Evolutionary conservation across 1,284 basidiomycete species (phyloP).

Genomic region (Melampsora americana): DNA sequence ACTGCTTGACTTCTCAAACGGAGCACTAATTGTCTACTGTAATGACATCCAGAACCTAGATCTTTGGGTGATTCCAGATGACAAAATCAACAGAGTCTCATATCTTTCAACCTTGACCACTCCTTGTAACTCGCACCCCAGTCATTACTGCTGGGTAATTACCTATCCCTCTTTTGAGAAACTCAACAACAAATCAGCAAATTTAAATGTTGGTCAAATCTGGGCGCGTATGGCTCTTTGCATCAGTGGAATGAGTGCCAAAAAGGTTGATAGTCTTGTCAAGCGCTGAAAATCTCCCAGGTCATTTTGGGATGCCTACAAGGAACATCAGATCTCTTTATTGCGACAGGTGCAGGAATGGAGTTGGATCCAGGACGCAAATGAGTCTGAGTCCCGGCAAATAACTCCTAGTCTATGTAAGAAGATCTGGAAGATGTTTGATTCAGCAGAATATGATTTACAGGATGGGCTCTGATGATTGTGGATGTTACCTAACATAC

Average conservation of each 20-base stretch:
- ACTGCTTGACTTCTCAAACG: neutral
- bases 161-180: conserved; percentile 58
- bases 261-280: conserved; percentile 58
- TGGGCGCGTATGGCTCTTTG: conserved; percentile 60
- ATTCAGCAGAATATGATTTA: conserved; percentile 13
- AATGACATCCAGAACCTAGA: conserved; percentile 47
- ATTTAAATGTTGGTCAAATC: conserved; percentile 56
- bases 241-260: conserved; percentile 59
- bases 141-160: conserved; percentile 55
- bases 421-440: conserved; percentile 25
- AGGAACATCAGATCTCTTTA: neutral
- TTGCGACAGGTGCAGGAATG: neutral
- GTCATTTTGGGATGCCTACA: conserved; percentile 54
- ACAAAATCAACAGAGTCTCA: conserved; percentile 52
- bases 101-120: conserved; percentile 54
- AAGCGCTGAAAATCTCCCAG: conserved; percentile 58
- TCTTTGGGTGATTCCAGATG: conserved; percentile 57
- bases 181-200: conserved; percentile 59
- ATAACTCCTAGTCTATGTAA: conserved; percentile 29
- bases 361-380: conserved; percentile 23
- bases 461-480: neutral
- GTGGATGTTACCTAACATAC: too few species aligned
- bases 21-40: neutral
- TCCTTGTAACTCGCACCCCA: conserved; percentile 53
- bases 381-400: neutral